phyloP scores from a whole-genome alignment of 202 grass and related monocot species.

The Setaria italica region DNA sequence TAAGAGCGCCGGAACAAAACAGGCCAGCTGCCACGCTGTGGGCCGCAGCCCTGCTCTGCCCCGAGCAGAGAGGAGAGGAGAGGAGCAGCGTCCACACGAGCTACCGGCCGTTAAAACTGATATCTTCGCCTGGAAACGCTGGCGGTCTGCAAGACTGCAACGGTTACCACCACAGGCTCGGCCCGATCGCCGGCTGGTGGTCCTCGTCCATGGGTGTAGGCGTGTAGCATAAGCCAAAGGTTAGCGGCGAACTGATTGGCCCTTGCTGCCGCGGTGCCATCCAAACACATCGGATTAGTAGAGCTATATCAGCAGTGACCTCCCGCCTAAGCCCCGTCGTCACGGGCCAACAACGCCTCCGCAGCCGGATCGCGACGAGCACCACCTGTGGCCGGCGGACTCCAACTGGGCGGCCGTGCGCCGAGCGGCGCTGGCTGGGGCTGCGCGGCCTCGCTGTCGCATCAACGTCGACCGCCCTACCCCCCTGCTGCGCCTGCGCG shows the following conservation, averaged over 20 bases:
- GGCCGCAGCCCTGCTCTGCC: neutral
- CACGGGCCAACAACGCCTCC: neutral
- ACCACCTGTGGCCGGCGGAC: neutral
- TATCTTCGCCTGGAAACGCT: neutral
- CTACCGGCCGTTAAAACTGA: slow-evolving; percentile 27
- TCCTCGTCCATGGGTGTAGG: no score
- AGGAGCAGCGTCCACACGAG: neutral
- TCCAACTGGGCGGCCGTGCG: neutral
- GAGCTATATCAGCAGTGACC: neutral
- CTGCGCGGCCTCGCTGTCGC: slow-evolving; percentile 25
- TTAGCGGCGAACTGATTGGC: neutral
- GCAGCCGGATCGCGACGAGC: no score
- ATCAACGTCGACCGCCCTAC: slow-evolving; percentile 46
- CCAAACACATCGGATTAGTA: neutral
- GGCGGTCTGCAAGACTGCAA: slow-evolving; percentile 7
- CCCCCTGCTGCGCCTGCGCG: neutral
- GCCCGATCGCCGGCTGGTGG: neutral
- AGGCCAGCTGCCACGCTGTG: slow-evolving; percentile 39
- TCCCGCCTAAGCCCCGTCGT: neutral
- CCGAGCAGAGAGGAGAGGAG: neutral
- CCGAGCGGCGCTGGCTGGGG: neutral
- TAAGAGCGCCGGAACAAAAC: slow-evolving; percentile 44
- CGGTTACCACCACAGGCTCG: neutral
- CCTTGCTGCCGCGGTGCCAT: neutral
- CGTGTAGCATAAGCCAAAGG: neutral